Evolutionary conservation across 2,329 filamentous ascomycete genomes (phyloP).

Genomic region (Hypoxylon sp.): DNA sequence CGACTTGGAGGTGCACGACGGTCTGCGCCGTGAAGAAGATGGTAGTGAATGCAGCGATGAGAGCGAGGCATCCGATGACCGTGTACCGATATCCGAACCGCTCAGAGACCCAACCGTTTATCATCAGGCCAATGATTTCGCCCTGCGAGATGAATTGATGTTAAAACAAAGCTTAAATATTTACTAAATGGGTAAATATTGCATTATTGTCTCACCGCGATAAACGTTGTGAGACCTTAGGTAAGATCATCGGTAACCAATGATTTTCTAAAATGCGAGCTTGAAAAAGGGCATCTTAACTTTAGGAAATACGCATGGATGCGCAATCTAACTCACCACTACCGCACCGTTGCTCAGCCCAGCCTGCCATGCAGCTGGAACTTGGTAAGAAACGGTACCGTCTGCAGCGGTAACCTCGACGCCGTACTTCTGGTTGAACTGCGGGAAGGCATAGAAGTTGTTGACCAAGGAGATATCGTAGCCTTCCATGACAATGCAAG

Average conservation of each 20-base stretch:
- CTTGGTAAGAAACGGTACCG: constrained; percentile 62
- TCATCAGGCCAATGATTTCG: constrained; percentile 75
- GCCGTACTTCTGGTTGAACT: constrained; percentile 72
- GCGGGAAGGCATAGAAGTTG: constrained; percentile 78
- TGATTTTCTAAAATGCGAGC: constrained; percentile 4
- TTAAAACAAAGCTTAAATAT: constrained; percentile 14
- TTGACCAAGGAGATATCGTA: constrained; percentile 87
- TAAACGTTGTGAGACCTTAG: constrained; percentile 19
- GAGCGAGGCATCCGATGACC: constrained; percentile 70
- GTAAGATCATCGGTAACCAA: constrained; percentile 12
- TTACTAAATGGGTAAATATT: constrained; percentile 1
- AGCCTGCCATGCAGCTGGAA: constrained; percentile 74
- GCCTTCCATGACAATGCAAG: constrained; percentile 92
- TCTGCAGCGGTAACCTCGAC: constrained; percentile 57
- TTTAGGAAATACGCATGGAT: constrained; percentile 8
- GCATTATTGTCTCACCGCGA: background rate
- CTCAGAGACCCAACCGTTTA: constrained; percentile 77
- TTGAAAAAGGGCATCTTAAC: constrained; percentile 9
- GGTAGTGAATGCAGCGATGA: constrained; percentile 70
- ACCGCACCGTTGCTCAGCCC: constrained; percentile 68
- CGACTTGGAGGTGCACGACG: constrained; percentile 70
- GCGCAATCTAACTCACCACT: constrained; percentile 48
- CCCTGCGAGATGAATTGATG: constrained; percentile 56
- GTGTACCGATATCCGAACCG: constrained; percentile 78
- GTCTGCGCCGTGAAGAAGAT: constrained; percentile 76